Evolutionary conservation across 2,329 filamentous ascomycete genomes (phyloP).

Genomic region (Aspergillus aculeatinus): DNA sequence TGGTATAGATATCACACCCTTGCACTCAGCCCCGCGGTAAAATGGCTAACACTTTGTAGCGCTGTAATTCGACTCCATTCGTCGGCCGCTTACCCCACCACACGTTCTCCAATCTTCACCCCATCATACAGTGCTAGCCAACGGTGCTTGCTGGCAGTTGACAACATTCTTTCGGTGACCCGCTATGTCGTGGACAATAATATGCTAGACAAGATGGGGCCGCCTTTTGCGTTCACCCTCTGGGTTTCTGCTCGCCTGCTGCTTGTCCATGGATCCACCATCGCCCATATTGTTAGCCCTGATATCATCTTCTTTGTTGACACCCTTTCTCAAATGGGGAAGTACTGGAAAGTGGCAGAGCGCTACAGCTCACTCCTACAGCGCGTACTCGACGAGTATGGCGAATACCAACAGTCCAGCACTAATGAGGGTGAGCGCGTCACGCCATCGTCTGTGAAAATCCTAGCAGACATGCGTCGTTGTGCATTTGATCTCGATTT

Average conservation of each 20-base stretch:
- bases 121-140: conserved; percentile 84
- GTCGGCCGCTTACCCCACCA: conserved; percentile 88
- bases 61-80: conserved; percentile 88
- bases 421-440: conserved; percentile 66
- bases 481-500: conserved; percentile 90
- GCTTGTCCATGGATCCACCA: conserved; percentile 86
- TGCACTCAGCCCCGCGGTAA: background rate
- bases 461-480: conserved; percentile 85
- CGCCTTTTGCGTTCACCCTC: conserved; percentile 86
- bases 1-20: background rate
- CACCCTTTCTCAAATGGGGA: conserved; percentile 75
- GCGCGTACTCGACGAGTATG: conserved; percentile 81
- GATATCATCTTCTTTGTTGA: conserved; percentile 81
- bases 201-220: conserved; percentile 77
- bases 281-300: conserved; percentile 76
- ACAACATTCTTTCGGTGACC: conserved; percentile 75
- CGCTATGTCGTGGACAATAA: conserved; percentile 74
- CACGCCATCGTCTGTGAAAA: conserved; percentile 79
- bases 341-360: conserved; percentile 80
- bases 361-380: conserved; percentile 78
- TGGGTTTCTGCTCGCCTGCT: conserved; percentile 88
- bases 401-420: conserved; percentile 66
- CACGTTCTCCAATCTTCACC: conserved; percentile 82
- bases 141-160: conserved; percentile 77
- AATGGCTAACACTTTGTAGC: conserved; percentile 34